Evolutionary conservation across 306 rosid species (phyloP).

Genomic region (Ammopiptanthus mongolicus): DNA sequence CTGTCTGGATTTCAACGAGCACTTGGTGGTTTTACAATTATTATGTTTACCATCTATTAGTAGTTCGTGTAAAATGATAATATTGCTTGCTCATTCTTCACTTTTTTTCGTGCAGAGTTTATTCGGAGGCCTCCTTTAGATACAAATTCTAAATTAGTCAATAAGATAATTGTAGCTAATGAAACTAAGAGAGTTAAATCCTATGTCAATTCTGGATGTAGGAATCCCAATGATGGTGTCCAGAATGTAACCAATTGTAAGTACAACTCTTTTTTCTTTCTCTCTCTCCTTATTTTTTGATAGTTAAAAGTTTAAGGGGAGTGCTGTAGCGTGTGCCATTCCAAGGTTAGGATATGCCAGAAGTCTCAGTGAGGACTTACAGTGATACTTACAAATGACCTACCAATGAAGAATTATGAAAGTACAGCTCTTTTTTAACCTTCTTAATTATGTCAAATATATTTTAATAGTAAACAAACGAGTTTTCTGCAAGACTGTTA

Average conservation of each 20-base stretch:
- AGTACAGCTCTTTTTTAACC: not conserved
- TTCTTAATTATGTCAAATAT: not conserved
- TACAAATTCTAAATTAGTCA: constrained; percentile 43
- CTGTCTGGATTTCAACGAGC: constrained; percentile 64
- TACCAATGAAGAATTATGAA: not conserved
- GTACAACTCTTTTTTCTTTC: not conserved
- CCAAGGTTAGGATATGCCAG: not conserved
- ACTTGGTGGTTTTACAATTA: constrained; percentile 45
- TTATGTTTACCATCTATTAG: constrained; percentile 8
- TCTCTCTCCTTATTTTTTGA: not conserved
- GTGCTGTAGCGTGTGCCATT: not conserved
- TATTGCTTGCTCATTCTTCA: not conserved
- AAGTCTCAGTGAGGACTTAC: not conserved
- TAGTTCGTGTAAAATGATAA: not conserved
- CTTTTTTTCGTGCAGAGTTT: constrained; percentile 44
- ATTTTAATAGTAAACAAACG: not conserved
- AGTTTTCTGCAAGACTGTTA: not conserved
- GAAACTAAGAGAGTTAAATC: constrained; percentile 50
- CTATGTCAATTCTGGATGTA: constrained; percentile 63
- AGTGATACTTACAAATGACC: not conserved
- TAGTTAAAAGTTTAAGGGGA: not conserved
- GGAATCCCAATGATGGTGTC: constrained; percentile 39
- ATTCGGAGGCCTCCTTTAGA: constrained; percentile 56
- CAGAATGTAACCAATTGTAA: constrained; percentile 43
- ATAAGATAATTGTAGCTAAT: constrained; percentile 45